Evolutionary conservation across 495 filamentous ascomycete genomes (phyloP), one percentile per base, ranked within the genome.

Genomic region (Tuber indicum): DNA sequence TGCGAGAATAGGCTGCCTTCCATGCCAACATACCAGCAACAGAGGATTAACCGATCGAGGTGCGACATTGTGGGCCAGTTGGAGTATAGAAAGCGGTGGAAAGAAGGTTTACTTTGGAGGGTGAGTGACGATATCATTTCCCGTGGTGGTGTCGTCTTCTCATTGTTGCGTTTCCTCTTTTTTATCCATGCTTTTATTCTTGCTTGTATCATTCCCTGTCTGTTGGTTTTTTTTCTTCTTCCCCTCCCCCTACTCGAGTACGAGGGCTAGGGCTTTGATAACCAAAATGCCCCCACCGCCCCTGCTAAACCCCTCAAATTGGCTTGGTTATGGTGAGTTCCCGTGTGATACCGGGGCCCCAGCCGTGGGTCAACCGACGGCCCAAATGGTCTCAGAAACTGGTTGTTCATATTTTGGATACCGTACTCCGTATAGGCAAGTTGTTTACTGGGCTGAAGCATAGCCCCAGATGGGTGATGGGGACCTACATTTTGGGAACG

Each of bases 11-110:
- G 89, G 90, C 46, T 96, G 92, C 75, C 86, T 98, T 32, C 96
- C 95, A 1, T 92, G 91, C 81, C 96, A 99, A 84, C 96, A 98
- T 84, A 90, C 88, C 1, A 92, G 88, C 43, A 92, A 90, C 45
- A 87, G 96, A 47, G 88, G 87, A 1, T 81, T 87, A 8, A 89
- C 90, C 74, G 95, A 98, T 83, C 89, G 88, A 76, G 86, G 87
- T 73, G 86, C 87, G 49, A 97, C 96, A 0, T 87, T 99, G 10
- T 99, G 96, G 96, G 88, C 90, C 2, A 93, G 91, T 47, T 99
- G 94, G 93, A 90, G 89, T 44, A 87, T 99, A 21, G 87, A 89
- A 70, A 94, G 92, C 19, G 93, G 91, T 32, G 88, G 87, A 58
- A 92, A 91, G 81, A 91, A 89, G 41, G 87, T 95, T 62, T 83